phyloP scores from a whole-genome alignment of 2,329 filamentous ascomycete genomes.

The Pyrenophora seminiperda region DNA sequence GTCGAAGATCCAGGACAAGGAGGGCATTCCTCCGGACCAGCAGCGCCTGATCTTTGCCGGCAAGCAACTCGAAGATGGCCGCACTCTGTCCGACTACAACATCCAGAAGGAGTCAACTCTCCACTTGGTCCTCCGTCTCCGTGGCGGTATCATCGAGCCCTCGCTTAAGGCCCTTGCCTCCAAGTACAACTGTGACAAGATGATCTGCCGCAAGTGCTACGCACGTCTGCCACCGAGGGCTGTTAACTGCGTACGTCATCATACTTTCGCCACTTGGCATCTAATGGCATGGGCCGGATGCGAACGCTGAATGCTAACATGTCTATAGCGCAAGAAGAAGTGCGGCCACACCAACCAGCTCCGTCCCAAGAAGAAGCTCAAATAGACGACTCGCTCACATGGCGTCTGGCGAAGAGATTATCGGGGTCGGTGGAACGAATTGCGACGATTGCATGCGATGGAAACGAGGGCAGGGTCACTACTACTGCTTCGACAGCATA shows the following conservation, averaged over 20 bases:
- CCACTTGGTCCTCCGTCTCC: slow-evolving; percentile 96
- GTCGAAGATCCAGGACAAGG: slow-evolving; percentile 99
- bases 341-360: slow-evolving; percentile 99
- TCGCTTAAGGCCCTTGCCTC: slow-evolving; percentile 97
- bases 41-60: slow-evolving; percentile 98
- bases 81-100: slow-evolving; percentile 97
- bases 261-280: background rate
- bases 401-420: slow-evolving; percentile 42
- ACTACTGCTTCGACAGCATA: slow-evolving; percentile 27
- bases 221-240: slow-evolving; percentile 93
- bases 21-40: slow-evolving; percentile 97
- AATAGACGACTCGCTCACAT: slow-evolving; percentile 64
- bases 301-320: slow-evolving; percentile 24
- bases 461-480: slow-evolving; percentile 35
- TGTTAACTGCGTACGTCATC: slow-evolving; percentile 78
- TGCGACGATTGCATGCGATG: slow-evolving; percentile 40
- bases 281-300: no score
- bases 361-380: slow-evolving; percentile 99
- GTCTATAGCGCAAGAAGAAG: slow-evolving; percentile 77
- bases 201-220: slow-evolving; percentile 99
- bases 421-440: slow-evolving; percentile 36
- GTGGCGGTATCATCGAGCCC: slow-evolving; percentile 97
- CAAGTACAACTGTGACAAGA: slow-evolving; percentile 99
- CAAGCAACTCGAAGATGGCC: slow-evolving; percentile 98
- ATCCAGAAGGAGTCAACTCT: slow-evolving; percentile 99